These are phyloP conservation scores for Cladochytrium replicatum DNA, from an alignment of 192 early-diverging fungal species.

Conservation along the genomic window DNA sequence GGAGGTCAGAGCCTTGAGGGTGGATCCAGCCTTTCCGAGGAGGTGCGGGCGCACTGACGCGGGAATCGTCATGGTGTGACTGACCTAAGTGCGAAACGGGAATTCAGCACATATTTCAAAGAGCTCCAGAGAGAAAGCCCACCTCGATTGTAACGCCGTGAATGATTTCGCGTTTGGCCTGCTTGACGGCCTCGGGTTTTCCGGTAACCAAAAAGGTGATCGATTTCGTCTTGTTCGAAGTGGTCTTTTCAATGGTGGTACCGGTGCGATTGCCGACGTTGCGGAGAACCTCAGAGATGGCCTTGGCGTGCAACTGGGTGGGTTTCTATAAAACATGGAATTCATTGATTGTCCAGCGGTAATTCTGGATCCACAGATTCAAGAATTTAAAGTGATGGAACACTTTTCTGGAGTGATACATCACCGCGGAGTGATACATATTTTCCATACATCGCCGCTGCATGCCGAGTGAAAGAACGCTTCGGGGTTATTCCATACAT, in stretches of 20 bases:
- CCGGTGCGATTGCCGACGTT: constrained; percentile 34
- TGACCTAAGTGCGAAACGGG: constrained; percentile 23
- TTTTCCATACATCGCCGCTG: no score
- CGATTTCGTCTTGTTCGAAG: constrained; percentile 54
- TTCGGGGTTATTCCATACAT: no score
- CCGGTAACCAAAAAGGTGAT: constrained; percentile 82
- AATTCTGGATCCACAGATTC: constrained; percentile 23
- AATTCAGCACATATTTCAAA: background rate
- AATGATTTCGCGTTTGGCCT: constrained; percentile 70
- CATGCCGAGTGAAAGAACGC: no score
- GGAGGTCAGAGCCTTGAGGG: constrained; percentile 61
- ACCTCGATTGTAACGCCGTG: constrained; percentile 16
- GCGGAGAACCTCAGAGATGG: constrained; percentile 8
- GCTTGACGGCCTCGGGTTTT: constrained; percentile 61
- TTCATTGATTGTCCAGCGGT: constrained; percentile 22
- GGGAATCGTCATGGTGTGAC: constrained; percentile 56
- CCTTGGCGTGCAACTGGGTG: constrained; percentile 20
- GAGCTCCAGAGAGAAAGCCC: no score
- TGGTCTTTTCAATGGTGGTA: constrained; percentile 77
- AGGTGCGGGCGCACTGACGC: constrained; percentile 69
- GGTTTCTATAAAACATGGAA: no score
- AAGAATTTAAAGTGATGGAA: no score
- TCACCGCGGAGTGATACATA: no score
- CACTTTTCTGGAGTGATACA: background rate
- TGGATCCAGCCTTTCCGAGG: constrained; percentile 72